Percentiles rank a stretch among this genome's conserved stretches.
These are phyloP conservation scores for Evansstolkia leycettana DNA, from an alignment of 495 filamentous ascomycete species.

Conservation along the genomic window DNA sequence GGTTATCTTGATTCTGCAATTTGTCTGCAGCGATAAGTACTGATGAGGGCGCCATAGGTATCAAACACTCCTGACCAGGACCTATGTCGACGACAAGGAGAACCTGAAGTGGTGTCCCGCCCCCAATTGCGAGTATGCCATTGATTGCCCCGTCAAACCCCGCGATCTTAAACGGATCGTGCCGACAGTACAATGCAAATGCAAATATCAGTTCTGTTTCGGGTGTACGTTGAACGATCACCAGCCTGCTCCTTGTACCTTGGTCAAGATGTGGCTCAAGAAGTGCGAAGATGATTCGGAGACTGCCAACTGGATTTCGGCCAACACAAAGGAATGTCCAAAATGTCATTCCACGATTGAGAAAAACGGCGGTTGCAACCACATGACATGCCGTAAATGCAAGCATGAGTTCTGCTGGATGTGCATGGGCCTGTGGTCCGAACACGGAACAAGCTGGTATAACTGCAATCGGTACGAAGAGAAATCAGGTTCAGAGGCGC, in stretches of 20 bases:
- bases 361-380: constrained; percentile 98
- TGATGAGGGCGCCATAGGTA: constrained; percentile 42
- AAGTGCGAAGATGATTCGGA: constrained; percentile 98
- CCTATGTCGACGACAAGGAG: constrained; percentile 94
- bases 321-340: constrained; percentile 96
- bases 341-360: constrained; percentile 94
- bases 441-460: constrained; percentile 99
- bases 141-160: constrained; percentile 78
- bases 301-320: constrained; percentile 98
- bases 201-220: constrained; percentile 84
- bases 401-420: constrained; percentile 99
- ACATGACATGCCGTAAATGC: constrained; percentile 99
- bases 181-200: constrained; percentile 76
- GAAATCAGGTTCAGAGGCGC: constrained; percentile 79
- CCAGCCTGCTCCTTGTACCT: constrained; percentile 78
- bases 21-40: constrained; percentile 1
- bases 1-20: constrained; percentile 4
- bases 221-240: constrained; percentile 91
- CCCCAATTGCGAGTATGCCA: constrained; percentile 83
- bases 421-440: constrained; percentile 98
- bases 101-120: constrained; percentile 95
- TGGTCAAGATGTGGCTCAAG: constrained; percentile 94
- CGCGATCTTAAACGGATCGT: constrained; percentile 75
- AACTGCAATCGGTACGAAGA: constrained; percentile 97
- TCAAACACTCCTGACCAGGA: constrained; percentile 74